A percentile compares a stretch with the other conserved stretches of the same genome.
These are phyloP conservation scores for Fragaria ananassa DNA, from an alignment of 306 rosid genomes.

Conservation along the genomic window DNA sequence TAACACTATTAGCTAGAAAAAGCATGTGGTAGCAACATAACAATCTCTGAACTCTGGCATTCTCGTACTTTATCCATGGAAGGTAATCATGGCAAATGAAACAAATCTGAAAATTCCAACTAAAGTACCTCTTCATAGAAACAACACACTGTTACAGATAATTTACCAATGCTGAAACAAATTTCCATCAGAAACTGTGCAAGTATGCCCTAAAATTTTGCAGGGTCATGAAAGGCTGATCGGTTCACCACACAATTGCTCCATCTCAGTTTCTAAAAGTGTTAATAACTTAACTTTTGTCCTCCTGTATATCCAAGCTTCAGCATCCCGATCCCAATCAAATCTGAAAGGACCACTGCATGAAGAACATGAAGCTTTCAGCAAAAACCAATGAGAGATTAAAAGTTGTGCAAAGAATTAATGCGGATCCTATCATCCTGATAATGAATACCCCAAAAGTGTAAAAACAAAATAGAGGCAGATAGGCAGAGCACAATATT, in stretches of 20 bases:
- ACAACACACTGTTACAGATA: neutral
- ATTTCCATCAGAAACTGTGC: neutral
- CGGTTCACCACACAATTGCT: conserved; percentile 68
- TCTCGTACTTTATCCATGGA: neutral
- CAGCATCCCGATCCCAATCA: conserved; percentile 70
- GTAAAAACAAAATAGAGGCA: neutral
- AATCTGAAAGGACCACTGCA: conserved; percentile 89
- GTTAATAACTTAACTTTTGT: conserved; percentile 50
- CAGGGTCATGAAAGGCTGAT: conserved; percentile 47
- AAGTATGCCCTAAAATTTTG: neutral
- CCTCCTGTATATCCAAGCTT: conserved; percentile 83
- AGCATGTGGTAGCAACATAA: neutral
- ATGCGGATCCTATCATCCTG: neutral
- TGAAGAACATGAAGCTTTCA: conserved; percentile 19
- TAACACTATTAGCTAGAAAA: too few species aligned
- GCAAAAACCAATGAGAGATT: neutral
- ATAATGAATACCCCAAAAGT: neutral
- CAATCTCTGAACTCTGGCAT: neutral
- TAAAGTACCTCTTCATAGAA: neutral
- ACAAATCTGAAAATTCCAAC: neutral
- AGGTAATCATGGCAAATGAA: neutral
- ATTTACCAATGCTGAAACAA: neutral
- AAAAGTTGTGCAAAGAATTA: neutral
- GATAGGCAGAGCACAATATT: neutral
- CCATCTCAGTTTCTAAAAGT: conserved; percentile 59